A percentile compares a stretch with the other conserved stretches of the same genome.
Conservation (phyloP, 2,329 filamentous ascomycete genomes). For the Curvularia eragrostidis region DNA sequence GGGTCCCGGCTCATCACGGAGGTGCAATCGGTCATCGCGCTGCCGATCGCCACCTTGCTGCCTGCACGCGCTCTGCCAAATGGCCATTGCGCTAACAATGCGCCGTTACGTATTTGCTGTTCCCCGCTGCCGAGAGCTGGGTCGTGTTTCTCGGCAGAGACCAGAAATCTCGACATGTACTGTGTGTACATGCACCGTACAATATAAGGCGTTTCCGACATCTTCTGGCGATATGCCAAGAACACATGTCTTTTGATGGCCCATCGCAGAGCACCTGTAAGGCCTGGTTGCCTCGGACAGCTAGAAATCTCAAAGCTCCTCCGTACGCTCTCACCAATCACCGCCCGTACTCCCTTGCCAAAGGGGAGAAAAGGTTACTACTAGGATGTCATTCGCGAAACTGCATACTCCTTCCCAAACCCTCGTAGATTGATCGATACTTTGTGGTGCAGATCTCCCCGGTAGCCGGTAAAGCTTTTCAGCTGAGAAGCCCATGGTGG, state of each 20-base stretch:
- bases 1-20: conserved; percentile 5
- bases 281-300: neutral
- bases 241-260: neutral
- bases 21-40: conserved; percentile 5
- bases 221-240: neutral
- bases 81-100: conserved; percentile 9
- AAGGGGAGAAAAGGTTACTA: conserved; percentile 58
- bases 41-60: conserved; percentile 11
- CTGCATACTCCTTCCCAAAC: conserved; percentile 25
- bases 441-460: conserved; percentile 63
- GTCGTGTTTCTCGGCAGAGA: neutral
- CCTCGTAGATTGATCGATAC: conserved; percentile 52
- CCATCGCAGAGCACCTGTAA: neutral
- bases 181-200: no score
- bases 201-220: neutral
- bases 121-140: no score
- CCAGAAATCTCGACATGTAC: neutral
- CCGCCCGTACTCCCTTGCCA: conserved; percentile 58
- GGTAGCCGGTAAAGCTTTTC: conserved; percentile 67
- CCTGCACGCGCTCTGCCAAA: conserved; percentile 7
- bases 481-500: conserved; percentile 57
- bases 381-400: conserved; percentile 67
- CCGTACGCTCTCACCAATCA: conserved; percentile 60
- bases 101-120: neutral
- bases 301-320: conserved; percentile 46